Base-by-base conservation (phyloP, 1,284 basidiomycete species). In the Hymenochaete sp. region DNA sequence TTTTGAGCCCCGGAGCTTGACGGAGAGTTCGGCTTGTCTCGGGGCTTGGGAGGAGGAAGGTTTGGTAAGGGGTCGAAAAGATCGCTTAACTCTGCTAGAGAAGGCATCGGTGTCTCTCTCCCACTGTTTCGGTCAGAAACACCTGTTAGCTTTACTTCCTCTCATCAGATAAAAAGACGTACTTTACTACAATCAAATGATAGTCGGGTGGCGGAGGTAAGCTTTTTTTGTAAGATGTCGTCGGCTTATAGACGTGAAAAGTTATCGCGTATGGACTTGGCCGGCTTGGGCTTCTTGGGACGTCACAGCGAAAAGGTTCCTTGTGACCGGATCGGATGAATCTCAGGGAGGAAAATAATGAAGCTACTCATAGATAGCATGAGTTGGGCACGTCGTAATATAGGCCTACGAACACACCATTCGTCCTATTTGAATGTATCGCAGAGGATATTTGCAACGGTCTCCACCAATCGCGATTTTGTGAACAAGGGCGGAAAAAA, bases 161-260 rank as follows among this genome's bases (percentile, higher is more conserved):
- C n/a, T 22, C 8, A 9, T 41, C 16, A 35, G 36, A 44, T 29
- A 11, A 26, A 18, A 24, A 7, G 3, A 65, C 83, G 57, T 54
- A 92, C 89, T 93, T 79, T 39, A 95, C 72, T 1, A 95, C 83
- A 0, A 88, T 86, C 13, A 97, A 67, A 44, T 82, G 75, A 62
- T 91, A 98, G 62, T 97, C 92, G 4, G 95, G 92, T 1, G 73
- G 71, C 4, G 85, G 80, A 2, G 85, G 87, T 2, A 77, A 66
- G 0, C 82, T 80, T 62, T 89, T 91, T 57, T 81, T 82, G 66
- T 84, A 96, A 6, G 82, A 70, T 0, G 91, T 90, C 2, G 73
- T 73, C 2, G 95, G 95, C 57, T 96, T 95, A 71, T 95, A 97
- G 3, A 93, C 71, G 59, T 97, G 85, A 64, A 75, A 98, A 67